phyloP scores from a whole-genome alignment of 1,284 basidiomycete genomes.

The Fomitopsis schrenkii region DNA sequence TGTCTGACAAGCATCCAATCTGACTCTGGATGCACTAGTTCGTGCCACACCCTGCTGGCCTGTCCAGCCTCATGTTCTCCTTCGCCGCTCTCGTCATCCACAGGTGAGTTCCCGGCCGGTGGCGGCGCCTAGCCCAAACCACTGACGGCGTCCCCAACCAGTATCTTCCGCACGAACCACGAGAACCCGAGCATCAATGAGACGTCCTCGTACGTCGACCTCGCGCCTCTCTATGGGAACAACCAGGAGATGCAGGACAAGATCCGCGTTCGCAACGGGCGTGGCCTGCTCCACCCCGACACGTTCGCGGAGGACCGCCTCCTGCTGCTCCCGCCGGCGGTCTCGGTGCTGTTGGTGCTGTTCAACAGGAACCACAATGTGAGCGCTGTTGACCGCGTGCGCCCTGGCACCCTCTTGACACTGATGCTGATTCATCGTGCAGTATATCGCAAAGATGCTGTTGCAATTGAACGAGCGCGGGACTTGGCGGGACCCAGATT shows the following conservation, averaged over 20 bases:
- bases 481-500: conserved; percentile 49
- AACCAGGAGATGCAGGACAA: conserved; percentile 57
- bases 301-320: conserved; percentile 75
- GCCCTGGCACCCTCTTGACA: not conserved
- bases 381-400: conserved; percentile 21
- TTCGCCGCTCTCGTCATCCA: conserved; percentile 84
- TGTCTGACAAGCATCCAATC: not conserved
- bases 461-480: conserved; percentile 76
- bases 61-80: conserved; percentile 76
- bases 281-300: conserved; percentile 66
- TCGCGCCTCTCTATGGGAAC: conserved; percentile 76
- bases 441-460: conserved; percentile 80
- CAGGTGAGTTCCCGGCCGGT: conserved; percentile 35
- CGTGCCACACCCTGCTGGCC: conserved; percentile 69
- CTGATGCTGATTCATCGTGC: not conserved
- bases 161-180: conserved; percentile 73
- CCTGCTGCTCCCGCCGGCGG: conserved; percentile 76
- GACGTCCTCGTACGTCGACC: conserved; percentile 85
- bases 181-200: conserved; percentile 68
- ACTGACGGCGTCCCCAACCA: conserved; percentile 20
- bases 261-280: conserved; percentile 61
- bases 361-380: conserved; percentile 89
- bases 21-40: conserved; percentile 40
- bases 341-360: conserved; percentile 67
- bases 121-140: not conserved